These are phyloP conservation scores for Entomortierella parvispora DNA, from an alignment of 192 early-diverging fungal genomes.

Conservation along the genomic window DNA sequence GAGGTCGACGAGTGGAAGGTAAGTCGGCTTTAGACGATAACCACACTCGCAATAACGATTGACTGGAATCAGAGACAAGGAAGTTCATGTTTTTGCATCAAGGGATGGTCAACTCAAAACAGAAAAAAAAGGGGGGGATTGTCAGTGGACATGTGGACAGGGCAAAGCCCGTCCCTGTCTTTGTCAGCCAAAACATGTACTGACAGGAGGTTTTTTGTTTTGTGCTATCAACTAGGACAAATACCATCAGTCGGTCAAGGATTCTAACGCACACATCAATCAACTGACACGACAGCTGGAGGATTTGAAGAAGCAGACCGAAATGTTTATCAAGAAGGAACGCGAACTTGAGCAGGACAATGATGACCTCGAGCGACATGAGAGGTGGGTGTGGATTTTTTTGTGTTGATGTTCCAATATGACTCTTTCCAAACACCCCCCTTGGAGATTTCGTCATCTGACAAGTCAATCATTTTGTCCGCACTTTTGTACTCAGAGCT, in stretches of 20 bases:
- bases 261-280: conserved; percentile 69
- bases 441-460: neutral
- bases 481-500: conserved; percentile 58
- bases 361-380: conserved; percentile 79
- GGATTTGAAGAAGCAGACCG: conserved; percentile 72
- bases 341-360: conserved; percentile 81
- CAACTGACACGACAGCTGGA: conserved; percentile 83
- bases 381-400: conserved; percentile 55
- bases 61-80: neutral
- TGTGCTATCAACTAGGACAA: conserved; percentile 54
- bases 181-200: neutral
- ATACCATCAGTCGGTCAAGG: conserved; percentile 72
- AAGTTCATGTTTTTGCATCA: neutral
- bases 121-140: neutral
- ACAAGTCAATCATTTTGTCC: neutral
- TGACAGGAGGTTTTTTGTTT: conserved; percentile 2
- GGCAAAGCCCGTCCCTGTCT: neutral
- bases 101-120: neutral
- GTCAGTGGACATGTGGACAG: neutral
- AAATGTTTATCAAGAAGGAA: conserved; percentile 75
- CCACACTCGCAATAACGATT: neutral
- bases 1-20: conserved; percentile 82
- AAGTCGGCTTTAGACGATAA: too few species aligned
- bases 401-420: neutral
- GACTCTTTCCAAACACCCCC: conserved; percentile 1